A percentile compares a stretch with the other conserved stretches of the same genome.
Evolutionary conservation across 2,329 filamentous ascomycete species (phyloP).

Genomic region (Neofusicoccum sp.): DNA sequence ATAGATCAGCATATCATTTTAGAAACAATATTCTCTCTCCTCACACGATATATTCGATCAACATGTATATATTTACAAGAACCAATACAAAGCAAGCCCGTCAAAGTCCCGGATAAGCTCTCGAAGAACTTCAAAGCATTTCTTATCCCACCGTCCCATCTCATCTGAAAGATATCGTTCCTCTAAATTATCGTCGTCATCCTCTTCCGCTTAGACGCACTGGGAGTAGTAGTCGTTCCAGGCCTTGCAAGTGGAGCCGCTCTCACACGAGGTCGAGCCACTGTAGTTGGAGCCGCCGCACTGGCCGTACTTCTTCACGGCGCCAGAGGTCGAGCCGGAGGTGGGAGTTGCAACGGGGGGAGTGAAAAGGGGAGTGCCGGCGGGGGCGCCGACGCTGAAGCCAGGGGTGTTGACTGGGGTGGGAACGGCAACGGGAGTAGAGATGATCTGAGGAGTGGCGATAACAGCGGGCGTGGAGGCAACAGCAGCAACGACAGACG

Average conservation of each 20-base stretch:
- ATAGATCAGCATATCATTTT: no score
- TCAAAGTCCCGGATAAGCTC: not conserved
- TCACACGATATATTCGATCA: not conserved
- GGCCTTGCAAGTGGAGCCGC: conserved; percentile 34
- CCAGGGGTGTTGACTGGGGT: not conserved
- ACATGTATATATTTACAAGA: not conserved
- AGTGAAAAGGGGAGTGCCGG: not conserved
- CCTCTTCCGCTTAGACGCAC: conserved; percentile 25
- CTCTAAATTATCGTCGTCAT: not conserved
- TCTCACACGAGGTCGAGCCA: conserved; percentile 35
- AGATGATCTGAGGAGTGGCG: not conserved
- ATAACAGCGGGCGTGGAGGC: conserved; percentile 7
- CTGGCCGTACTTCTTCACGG: conserved; percentile 33
- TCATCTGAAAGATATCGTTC: not conserved
- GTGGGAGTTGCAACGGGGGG: not conserved
- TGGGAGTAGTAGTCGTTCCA: conserved; percentile 43
- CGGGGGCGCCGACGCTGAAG: not conserved
- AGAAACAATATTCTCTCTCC: not conserved
- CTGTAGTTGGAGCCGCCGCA: conserved; percentile 42
- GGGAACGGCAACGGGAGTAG: not conserved
- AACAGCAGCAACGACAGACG: not conserved
- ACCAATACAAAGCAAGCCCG: not conserved
- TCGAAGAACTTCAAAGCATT: not conserved
- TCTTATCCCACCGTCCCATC: not conserved
- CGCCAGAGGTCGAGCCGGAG: conserved; percentile 6